Evolutionary conservation across 805 yeast species (phyloP), one percentile per base, ranked within the genome.

Genomic region (Yamadazyma endophytica): DNA sequence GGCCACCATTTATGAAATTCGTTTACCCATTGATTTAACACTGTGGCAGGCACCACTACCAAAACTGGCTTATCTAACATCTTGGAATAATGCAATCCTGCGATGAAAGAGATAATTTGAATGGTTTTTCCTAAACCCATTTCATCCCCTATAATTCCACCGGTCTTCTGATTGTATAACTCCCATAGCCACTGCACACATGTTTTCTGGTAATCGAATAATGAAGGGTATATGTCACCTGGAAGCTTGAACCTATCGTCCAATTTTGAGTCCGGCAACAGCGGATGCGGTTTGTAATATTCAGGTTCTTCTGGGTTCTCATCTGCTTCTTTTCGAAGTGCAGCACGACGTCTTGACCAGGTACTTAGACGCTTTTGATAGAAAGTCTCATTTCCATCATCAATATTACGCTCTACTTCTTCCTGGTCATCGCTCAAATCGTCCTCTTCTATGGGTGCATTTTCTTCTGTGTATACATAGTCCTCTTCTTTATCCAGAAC

Each of bases 1-100:
- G 97, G 97, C 97, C 97, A 92, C 98, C 98, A 92, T 29, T 81
- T 74, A 46, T 90, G 97, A 28, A 92, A 76, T 56, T 92, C 98
- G 40, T 81, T 82, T n/a, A 87, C 90, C 98, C 98, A 92, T 50
- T 92, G 98, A 38, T 78, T 82, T 70, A 92, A 64, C 0, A 92
- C 97, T 0, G 98, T 92, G 0, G 97, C 97, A 0, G 98, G 98
- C 43, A 96, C 94, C 0, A 92, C 96, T 24, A 92, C 69, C 21
- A 92, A 50, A 0, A 84, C 82, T 0, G 98, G 98, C 22, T 79
- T 82, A 19, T 75, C 72, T 2, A 90, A 61, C 35, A 75, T 61
- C 0, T 82, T 79, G 12, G 94, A 82, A 52, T 88, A 84, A 49
- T 89, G 96, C 23, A 92, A 64, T 0, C 95, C 92, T 0, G 97